A percentile compares a stretch with the other conserved stretches of the same genome.
Conservation (phyloP, 495 filamentous ascomycete genomes). For the Aspergillus kassunensis region DNA sequence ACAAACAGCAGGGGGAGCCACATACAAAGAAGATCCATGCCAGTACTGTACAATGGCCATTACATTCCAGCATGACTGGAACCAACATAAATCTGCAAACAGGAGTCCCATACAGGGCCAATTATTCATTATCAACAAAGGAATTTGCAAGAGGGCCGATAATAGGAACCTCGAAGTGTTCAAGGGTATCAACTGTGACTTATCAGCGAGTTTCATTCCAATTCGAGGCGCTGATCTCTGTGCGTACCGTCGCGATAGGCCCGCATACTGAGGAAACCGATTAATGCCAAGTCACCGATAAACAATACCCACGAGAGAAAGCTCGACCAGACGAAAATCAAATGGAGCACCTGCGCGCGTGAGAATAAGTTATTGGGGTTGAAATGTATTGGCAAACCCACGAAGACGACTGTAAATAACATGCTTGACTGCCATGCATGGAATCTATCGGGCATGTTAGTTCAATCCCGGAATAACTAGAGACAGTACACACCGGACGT, state of each 20-base stretch:
- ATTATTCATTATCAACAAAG: constrained; percentile 86
- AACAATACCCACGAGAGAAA: constrained; percentile 83
- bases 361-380: not conserved
- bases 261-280: constrained; percentile 69
- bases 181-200: constrained; percentile 70
- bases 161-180: constrained; percentile 88
- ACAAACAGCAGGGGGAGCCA: not conserved
- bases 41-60: constrained; percentile 12
- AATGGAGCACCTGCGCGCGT: constrained; percentile 58
- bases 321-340: constrained; percentile 78
- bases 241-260: constrained; percentile 77
- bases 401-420: constrained; percentile 80
- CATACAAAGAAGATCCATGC: not conserved
- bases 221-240: not conserved
- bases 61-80: not conserved
- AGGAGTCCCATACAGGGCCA: constrained; percentile 30
- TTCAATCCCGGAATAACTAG: not conserved
- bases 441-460: constrained; percentile 55
- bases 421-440: constrained; percentile 94
- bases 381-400: constrained; percentile 32
- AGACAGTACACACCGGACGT: constrained; percentile 67
- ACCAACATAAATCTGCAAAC: not conserved
- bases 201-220: not conserved
- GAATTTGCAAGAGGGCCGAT: constrained; percentile 74
- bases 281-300: constrained; percentile 67